Evolutionary conservation across 257 asterid species (phyloP), one percentile per base, ranked within the genome.

Genomic region (Salvia splendens): DNA sequence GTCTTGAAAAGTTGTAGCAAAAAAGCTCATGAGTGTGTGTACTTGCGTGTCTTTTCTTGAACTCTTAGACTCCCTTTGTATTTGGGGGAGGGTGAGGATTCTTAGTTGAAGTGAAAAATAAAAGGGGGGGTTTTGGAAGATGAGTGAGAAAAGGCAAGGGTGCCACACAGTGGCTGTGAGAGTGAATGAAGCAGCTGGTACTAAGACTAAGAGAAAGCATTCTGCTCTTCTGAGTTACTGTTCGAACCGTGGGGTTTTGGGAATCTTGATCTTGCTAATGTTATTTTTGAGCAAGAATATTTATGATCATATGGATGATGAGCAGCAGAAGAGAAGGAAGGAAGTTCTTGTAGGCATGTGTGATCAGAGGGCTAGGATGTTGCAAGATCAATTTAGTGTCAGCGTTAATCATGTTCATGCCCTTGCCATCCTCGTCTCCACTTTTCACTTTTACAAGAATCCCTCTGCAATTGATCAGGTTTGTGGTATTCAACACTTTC

Each of bases 391-490:
- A 50, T 92, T 92, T 70, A 84, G 78, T 76, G 97, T 92, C 68
- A 92, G 96, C 53, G 95, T 92, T 42, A 92, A 92, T 67, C 98
- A 92, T 78, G 98, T 92, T 12, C 97, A 92, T 43, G 98, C 98
- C 56, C 91, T 92, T 46, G 98, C 98, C 4, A 82, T 92, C 41
- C 93, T 92, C 33, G 91, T 92, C 43, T 87, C 98, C 12, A 92
- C 97, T 73, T 92, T 92, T 65, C 96, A 87, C 61, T 89, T 83
- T 75, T 75, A 79, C 85, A 92, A 92, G 87, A 83, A 72, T 51
- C 97, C 97, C 56, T 84, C 98, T 1, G 98, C 97, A 40, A 84
- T 92, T 65, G 97, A 92, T 78, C 96, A 92, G 98, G 97, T 92
- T 73, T 60, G 75, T 68, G 8, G 42, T 40, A 14, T 66, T 58